Conservation (phyloP, 1,284 basidiomycete species). For the Cerrena zonata region DNA sequence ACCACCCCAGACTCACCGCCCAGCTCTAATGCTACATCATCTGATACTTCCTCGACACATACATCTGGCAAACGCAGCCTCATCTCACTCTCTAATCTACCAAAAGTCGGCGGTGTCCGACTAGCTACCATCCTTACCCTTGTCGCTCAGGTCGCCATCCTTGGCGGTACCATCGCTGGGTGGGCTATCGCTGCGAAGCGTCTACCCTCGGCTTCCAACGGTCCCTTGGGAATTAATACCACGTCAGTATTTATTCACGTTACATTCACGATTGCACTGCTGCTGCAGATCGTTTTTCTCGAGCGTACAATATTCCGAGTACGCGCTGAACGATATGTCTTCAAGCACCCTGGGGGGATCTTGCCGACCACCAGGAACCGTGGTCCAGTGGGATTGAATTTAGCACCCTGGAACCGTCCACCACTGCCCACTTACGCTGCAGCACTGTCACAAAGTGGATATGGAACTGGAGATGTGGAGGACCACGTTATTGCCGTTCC, state of each 20-base stretch:
- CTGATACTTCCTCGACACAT: conserved; percentile 19
- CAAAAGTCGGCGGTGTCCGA: conserved; percentile 40
- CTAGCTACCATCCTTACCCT: conserved; percentile 42
- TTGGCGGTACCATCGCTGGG: conserved; percentile 47
- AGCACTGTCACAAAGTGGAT: conserved; percentile 59
- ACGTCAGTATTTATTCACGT: conserved; percentile 54
- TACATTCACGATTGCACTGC: conserved; percentile 43
- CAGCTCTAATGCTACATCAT: conserved; percentile 15
- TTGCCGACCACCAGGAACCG: conserved; percentile 39
- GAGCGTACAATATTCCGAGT: conserved; percentile 58
- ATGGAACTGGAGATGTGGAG: conserved; percentile 69
- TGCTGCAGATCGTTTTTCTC: conserved; percentile 54
- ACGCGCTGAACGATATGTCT: conserved; percentile 58
- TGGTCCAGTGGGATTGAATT: conserved; percentile 32
- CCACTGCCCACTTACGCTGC: conserved; percentile 67
- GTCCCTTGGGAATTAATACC: conserved; percentile 16
- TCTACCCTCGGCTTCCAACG: conserved; percentile 12
- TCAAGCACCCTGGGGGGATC: conserved; percentile 52
- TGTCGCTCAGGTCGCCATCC: conserved; percentile 35
- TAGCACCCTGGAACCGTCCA: conserved; percentile 66
- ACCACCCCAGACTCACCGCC: conserved; percentile 13
- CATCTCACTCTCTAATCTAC: conserved; percentile 32
- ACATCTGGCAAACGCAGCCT: conserved; percentile 30
- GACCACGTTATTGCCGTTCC: conserved; percentile 58
- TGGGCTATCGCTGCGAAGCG: conserved; percentile 46